Evolutionary conservation across 78 protist species (phyloP).

Genomic region (Dictyostelium intermedium): DNA sequence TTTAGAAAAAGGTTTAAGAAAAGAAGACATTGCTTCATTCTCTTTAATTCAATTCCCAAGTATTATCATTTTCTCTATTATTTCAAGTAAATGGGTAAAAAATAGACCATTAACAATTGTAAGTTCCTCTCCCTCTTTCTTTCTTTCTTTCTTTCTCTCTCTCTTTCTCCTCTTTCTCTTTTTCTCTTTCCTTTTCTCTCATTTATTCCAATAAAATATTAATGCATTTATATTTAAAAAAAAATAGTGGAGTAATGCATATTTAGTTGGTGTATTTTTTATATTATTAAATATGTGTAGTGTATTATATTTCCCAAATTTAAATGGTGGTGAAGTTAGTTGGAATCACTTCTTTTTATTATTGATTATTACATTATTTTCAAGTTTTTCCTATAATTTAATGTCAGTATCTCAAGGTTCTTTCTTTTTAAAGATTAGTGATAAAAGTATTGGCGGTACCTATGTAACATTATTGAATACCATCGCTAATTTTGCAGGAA

Average conservation of each 20-base stretch:
- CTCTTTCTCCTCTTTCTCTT: no score
- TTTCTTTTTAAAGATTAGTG: slow-evolving; percentile 79
- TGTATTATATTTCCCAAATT: background rate
- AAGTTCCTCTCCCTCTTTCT: background rate
- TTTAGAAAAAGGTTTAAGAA: slow-evolving; percentile 76
- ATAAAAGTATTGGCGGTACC: slow-evolving; percentile 82
- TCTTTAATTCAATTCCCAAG: slow-evolving; percentile 62
- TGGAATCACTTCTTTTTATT: slow-evolving; percentile 34
- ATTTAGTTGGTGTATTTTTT: slow-evolving; percentile 23
- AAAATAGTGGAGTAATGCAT: slow-evolving; percentile 48
- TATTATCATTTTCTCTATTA: slow-evolving; percentile 24
- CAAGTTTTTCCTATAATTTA: background rate
- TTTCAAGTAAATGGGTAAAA: slow-evolving; percentile 35
- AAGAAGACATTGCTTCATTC: slow-evolving; percentile 68
- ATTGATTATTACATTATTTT: background rate
- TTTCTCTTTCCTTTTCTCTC: background rate
- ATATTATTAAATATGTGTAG: slow-evolving; percentile 41
- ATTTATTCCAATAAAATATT: background rate
- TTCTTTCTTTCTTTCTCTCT: no score
- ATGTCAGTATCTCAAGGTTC: slow-evolving; percentile 40
- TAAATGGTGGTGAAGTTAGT: background rate
- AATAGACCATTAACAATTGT: slow-evolving; percentile 53
- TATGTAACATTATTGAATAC: slow-evolving; percentile 84
- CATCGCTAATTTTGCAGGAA: slow-evolving; percentile 75
- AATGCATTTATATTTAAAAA: no score